phyloP scores from a whole-genome alignment of 2,329 filamentous ascomycete genomes.

The Ophiocordyceps sinensis region DNA sequence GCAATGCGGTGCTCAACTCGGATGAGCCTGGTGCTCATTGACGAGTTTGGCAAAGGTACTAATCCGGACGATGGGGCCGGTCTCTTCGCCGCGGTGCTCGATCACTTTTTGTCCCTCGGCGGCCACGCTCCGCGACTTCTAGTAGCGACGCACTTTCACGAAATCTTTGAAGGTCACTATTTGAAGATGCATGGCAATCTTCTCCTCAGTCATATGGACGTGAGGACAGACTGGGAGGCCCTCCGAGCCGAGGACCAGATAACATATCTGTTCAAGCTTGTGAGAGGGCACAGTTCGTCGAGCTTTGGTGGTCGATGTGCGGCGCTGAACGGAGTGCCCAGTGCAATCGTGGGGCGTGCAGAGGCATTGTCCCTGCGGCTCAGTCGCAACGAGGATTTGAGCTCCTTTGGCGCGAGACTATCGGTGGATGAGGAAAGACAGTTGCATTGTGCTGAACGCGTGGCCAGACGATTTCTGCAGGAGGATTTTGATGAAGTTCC shows the following conservation, averaged over 20 bases:
- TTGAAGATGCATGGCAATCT: constrained; percentile 36
- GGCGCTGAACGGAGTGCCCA: constrained; percentile 68
- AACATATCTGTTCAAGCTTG: constrained; percentile 60
- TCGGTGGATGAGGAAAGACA: constrained; percentile 47
- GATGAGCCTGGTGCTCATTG: constrained; percentile 71
- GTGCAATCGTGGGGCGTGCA: constrained; percentile 57
- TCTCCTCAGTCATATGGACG: constrained; percentile 56
- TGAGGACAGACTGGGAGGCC: constrained; percentile 41
- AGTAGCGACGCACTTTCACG: constrained; percentile 50
- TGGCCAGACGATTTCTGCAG: constrained; percentile 44
- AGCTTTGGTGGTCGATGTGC: constrained; percentile 85
- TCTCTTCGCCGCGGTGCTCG: constrained; percentile 40
- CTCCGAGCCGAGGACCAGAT: constrained; percentile 44
- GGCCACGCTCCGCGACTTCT: constrained; percentile 39
- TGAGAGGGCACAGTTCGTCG: constrained; percentile 52
- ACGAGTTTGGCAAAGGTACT: constrained; percentile 71
- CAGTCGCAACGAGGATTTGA: constrained; percentile 61
- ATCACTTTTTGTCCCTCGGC: constrained; percentile 36
- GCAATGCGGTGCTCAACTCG: constrained; percentile 60
- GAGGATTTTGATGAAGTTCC: constrained; percentile 5
- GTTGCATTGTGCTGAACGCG: constrained; percentile 50
- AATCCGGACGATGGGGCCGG: constrained; percentile 43
- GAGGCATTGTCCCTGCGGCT: constrained; percentile 56
- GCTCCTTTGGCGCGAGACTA: constrained; percentile 54
- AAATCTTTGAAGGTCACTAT: constrained; percentile 54